These are phyloP conservation scores for Skeletonema grethae DNA, from an alignment of 108 stramenopile genomes.

Conservation along the genomic window DNA sequence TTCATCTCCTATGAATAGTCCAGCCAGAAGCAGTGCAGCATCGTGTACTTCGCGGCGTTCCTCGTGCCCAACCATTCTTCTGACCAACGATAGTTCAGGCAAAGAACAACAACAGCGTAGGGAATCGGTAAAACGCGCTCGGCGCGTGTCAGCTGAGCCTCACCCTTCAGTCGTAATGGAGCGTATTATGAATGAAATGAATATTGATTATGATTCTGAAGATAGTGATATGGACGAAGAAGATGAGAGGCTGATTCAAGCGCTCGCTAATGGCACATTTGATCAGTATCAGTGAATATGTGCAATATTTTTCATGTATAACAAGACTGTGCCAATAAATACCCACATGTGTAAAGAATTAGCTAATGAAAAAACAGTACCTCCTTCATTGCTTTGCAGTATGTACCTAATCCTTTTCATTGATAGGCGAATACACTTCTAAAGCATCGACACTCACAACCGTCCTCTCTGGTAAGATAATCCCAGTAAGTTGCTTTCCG, in stretches of 20 bases:
- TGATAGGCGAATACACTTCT: conserved; percentile 41
- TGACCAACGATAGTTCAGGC: not conserved
- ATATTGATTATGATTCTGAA: not conserved
- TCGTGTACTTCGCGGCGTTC: not conserved
- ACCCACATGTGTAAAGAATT: too few species aligned
- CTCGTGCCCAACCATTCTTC: not conserved
- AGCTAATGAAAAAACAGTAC: not conserved
- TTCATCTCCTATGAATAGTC: not conserved
- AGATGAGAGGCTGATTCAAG: not conserved
- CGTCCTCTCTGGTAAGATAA: conserved; percentile 67
- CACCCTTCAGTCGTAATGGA: not conserved
- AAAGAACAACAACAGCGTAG: not conserved
- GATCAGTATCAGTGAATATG: too few species aligned
- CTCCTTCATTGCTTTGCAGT: too few species aligned
- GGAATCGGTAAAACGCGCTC: not conserved
- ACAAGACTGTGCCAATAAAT: too few species aligned
- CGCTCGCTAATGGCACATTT: not conserved
- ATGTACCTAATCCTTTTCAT: conserved; percentile 21
- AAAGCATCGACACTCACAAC: conserved; percentile 65
- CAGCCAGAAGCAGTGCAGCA: not conserved
- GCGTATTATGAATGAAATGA: not conserved
- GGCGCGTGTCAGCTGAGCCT: not conserved
- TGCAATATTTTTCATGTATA: too few species aligned
- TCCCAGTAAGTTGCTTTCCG: conserved; percentile 80
- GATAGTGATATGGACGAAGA: not conserved